Evolutionary conservation across 225 moss, liverwort and hornwort genomes (phyloP).

Genomic region (Polytrichum commune): DNA sequence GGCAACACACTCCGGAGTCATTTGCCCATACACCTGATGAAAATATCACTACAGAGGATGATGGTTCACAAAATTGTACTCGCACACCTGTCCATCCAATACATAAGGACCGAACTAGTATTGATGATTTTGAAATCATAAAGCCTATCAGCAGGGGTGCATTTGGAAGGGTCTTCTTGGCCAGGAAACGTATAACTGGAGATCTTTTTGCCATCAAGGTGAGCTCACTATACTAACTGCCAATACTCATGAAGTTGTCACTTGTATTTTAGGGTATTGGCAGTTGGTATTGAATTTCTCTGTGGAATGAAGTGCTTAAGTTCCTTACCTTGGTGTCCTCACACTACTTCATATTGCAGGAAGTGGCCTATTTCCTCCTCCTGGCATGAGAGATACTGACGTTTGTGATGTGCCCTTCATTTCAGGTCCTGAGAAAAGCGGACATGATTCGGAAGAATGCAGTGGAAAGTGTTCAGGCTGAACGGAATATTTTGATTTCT

Average conservation of each 20-base stretch:
- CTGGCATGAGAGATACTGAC: neutral
- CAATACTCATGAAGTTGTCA: neutral
- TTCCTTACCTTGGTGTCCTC: neutral
- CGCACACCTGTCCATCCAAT: constrained; percentile 77
- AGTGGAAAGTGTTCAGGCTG: constrained; percentile 98
- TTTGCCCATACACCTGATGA: constrained; percentile 61
- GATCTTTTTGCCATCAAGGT: constrained; percentile 99
- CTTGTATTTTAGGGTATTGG: no score
- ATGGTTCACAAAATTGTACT: constrained; percentile 55
- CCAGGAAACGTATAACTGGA: constrained; percentile 88
- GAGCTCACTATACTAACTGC: neutral
- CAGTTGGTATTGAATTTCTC: no score
- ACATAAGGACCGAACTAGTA: constrained; percentile 91
- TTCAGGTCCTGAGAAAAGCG: constrained; percentile 94
- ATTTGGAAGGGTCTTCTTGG: constrained; percentile 97
- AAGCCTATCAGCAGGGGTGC: constrained; percentile 98
- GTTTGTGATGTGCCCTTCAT: constrained; percentile 4
- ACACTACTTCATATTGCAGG: neutral
- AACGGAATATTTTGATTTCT: constrained; percentile 95
- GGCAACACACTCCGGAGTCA: constrained; percentile 59
- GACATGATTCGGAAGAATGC: constrained; percentile 99
- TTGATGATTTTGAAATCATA: constrained; percentile 98
- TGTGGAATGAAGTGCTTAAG: no score
- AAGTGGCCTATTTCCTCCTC: neutral
- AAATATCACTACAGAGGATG: constrained; percentile 58